Conservation (phyloP, 1,139 yeast genomes). For the Taphrina wiesneri region DNA sequence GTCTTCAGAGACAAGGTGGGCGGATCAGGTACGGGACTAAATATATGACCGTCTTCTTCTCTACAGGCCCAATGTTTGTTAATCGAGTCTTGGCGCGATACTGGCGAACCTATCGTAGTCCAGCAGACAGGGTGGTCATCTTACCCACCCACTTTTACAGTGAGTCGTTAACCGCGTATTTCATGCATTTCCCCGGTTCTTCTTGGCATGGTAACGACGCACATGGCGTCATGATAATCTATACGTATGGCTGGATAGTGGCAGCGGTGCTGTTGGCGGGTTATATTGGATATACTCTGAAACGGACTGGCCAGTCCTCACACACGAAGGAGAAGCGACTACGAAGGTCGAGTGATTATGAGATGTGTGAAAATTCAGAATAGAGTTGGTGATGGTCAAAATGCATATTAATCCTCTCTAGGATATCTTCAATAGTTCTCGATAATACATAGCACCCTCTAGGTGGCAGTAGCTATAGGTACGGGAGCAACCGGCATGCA, state of each 20-base stretch:
- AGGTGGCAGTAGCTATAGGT: no score
- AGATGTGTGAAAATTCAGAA: background rate
- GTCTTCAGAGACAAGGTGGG: slow-evolving; percentile 5
- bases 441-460: no score
- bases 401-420: no score
- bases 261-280: background rate
- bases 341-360: background rate
- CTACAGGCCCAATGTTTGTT: slow-evolving; percentile 34
- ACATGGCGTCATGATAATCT: slow-evolving; percentile 1
- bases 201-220: slow-evolving; percentile 35
- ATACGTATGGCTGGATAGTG: background rate
- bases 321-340: background rate
- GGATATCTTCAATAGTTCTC: no score
- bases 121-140: slow-evolving; percentile 1
- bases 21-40: slow-evolving; percentile 19
- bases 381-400: no score
- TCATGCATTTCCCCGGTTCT: slow-evolving; percentile 30
- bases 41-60: slow-evolving; percentile 31
- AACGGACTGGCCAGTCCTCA: background rate
- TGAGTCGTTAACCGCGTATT: slow-evolving; percentile 17
- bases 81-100: slow-evolving; percentile 17
- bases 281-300: background rate
- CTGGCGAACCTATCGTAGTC: background rate
- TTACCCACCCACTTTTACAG: slow-evolving; percentile 22
- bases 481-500: no score